A percentile compares a stretch with the other conserved stretches of the same genome.
Conservation (phyloP, 2,329 filamentous ascomycete species). For the Diaporthe caulivora region DNA sequence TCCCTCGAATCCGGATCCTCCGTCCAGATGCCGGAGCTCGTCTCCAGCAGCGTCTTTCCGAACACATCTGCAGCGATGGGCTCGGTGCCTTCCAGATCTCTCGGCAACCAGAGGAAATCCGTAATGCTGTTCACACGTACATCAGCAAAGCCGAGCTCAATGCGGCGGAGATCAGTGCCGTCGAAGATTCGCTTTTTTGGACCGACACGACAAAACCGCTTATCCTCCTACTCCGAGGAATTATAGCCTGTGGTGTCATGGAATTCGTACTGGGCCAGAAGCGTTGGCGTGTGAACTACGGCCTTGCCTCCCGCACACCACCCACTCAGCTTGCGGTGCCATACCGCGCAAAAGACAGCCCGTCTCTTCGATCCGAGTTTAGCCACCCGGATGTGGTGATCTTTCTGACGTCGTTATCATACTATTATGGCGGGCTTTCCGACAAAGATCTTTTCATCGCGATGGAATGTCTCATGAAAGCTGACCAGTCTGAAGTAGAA, state of each 20-base stretch:
- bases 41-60: not conserved
- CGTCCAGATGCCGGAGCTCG: not conserved
- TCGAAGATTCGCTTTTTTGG: slow-evolving; percentile 56
- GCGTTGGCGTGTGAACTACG: slow-evolving; percentile 75
- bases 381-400: slow-evolving; percentile 72
- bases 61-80: slow-evolving; percentile 6
- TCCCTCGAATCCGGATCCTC: slow-evolving; percentile 15
- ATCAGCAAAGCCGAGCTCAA: slow-evolving; percentile 54
- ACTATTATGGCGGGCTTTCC: slow-evolving; percentile 68
- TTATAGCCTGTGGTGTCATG: slow-evolving; percentile 68
- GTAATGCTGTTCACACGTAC: slow-evolving; percentile 49
- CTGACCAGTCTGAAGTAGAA: slow-evolving; percentile 64
- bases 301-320: slow-evolving; percentile 58
- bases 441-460: slow-evolving; percentile 61
- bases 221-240: slow-evolving; percentile 64
- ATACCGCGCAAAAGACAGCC: slow-evolving; percentile 70
- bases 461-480: slow-evolving; percentile 61
- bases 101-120: not conserved
- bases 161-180: slow-evolving; percentile 46
- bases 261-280: slow-evolving; percentile 67
- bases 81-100: not conserved
- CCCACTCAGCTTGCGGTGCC: slow-evolving; percentile 68
- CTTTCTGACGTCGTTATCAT: slow-evolving; percentile 65
- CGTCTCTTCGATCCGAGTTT: slow-evolving; percentile 68
- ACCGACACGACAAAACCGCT: slow-evolving; percentile 47